Evolutionary conservation across 441 rosid species (phyloP).

Genomic region (Theobroma grandiflorum): DNA sequence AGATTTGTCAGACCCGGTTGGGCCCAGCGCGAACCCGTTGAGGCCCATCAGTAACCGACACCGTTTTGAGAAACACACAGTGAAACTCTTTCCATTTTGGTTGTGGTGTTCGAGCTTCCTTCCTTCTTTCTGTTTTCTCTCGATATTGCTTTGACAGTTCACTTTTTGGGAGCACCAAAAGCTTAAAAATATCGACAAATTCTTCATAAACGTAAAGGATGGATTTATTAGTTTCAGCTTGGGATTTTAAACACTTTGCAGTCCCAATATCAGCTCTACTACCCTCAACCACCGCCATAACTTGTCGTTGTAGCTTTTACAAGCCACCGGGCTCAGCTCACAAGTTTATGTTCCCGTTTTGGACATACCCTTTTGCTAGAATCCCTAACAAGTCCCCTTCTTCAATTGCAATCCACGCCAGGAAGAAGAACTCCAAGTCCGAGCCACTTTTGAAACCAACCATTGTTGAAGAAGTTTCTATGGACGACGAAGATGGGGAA

Average conservation of each 20-base stretch:
- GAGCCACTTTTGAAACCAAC: constrained; percentile 48
- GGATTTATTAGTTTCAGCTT: not conserved
- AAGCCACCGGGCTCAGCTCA: constrained; percentile 24
- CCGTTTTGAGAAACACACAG: not conserved
- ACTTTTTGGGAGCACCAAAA: not conserved
- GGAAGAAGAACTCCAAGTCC: constrained; percentile 51
- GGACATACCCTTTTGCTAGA: constrained; percentile 29
- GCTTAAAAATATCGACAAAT: not conserved
- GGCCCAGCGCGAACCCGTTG: not conserved
- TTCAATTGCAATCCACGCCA: constrained; percentile 41
- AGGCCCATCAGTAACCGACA: not conserved
- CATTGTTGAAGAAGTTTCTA: constrained; percentile 50
- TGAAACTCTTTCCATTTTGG: not conserved
- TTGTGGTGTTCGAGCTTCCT: not conserved
- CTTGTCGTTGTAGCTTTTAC: constrained; percentile 19
- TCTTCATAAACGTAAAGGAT: not conserved
- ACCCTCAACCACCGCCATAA: not conserved
- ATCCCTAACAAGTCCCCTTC: constrained; percentile 26
- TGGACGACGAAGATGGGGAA: constrained; percentile 50
- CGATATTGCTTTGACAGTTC: not conserved
- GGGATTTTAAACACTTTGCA: not conserved
- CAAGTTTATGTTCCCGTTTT: constrained; percentile 31
- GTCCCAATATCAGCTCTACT: constrained; percentile 27
- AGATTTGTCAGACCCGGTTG: not conserved
- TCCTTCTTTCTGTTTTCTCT: not conserved